Conservation (phyloP, 257 asterid genomes). For the Agastache rugosa region DNA sequence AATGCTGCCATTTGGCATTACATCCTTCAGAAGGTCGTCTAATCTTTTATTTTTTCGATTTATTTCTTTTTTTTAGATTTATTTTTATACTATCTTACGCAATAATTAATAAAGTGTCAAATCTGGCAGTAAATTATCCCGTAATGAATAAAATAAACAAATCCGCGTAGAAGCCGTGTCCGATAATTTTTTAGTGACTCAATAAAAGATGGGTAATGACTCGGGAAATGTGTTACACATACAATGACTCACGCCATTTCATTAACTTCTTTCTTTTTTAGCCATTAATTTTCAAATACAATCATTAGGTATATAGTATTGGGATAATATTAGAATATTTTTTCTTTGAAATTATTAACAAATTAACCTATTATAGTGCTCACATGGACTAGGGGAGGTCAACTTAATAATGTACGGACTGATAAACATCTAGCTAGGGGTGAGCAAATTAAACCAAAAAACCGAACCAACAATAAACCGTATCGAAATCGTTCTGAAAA, state of each 20-base stretch:
- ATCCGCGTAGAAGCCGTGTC: conserved; percentile 3
- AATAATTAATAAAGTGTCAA: background rate
- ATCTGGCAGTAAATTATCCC: too few relatives aligned
- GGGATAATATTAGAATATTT: background rate
- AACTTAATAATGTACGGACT: background rate
- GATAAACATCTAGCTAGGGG: background rate
- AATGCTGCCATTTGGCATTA: too few relatives aligned
- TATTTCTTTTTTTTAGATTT: too few relatives aligned
- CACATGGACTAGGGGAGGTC: background rate
- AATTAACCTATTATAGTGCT: background rate
- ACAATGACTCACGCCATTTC: background rate
- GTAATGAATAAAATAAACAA: background rate
- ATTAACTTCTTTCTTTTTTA: background rate
- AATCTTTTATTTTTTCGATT: too few relatives aligned
- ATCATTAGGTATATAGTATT: background rate
- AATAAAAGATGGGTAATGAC: too few relatives aligned
- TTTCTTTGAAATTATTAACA: background rate
- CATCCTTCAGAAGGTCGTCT: too few relatives aligned
- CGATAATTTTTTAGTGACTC: background rate
- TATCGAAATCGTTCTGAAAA: too few relatives aligned
- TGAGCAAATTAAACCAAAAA: too few relatives aligned
- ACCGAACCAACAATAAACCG: too few relatives aligned
- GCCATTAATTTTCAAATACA: background rate
- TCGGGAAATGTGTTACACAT: background rate
- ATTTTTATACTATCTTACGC: background rate